Conservation (phyloP, 768 basidiomycete species). For the Russula earlei region DNA sequence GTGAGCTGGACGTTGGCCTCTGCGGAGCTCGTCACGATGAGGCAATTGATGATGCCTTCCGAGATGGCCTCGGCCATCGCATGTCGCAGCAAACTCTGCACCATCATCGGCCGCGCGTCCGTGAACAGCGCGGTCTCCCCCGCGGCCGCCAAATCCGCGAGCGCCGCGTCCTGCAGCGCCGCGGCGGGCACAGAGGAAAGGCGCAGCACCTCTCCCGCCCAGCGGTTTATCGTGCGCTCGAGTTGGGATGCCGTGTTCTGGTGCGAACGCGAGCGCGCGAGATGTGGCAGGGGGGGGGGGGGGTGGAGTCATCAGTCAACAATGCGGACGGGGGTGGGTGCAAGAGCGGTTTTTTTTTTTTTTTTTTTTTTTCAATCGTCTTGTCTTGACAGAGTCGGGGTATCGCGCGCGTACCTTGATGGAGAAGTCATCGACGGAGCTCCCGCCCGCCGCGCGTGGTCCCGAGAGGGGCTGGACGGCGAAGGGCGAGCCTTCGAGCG, state of each 20-base stretch:
- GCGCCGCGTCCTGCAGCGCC: constrained; percentile 46
- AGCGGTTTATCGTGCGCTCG: constrained; percentile 77
- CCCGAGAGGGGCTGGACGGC: constrained; percentile 24
- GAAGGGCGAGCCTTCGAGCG: constrained; percentile 58
- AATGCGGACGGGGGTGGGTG: neutral
- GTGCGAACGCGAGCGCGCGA: neutral
- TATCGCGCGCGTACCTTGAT: constrained; percentile 47
- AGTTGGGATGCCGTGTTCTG: constrained; percentile 62
- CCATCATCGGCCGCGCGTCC: constrained; percentile 48
- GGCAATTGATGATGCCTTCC: constrained; percentile 74
- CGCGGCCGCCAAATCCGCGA: constrained; percentile 49
- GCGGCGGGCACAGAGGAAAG: constrained; percentile 44
- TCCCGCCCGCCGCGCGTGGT: constrained; percentile 36
- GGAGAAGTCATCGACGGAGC: constrained; percentile 78
- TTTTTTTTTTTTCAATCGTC: too few relatives aligned
- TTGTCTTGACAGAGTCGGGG: too few relatives aligned
- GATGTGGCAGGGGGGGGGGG: too few relatives aligned
- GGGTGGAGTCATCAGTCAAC: too few relatives aligned
- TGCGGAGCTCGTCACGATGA: constrained; percentile 76
- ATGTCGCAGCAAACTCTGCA: constrained; percentile 73
- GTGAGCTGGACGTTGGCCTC: constrained; percentile 81
- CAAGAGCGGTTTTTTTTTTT: too few relatives aligned
- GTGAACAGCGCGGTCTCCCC: constrained; percentile 29
- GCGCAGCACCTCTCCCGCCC: constrained; percentile 70
- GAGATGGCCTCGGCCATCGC: constrained; percentile 69